Conservation (phyloP, 2,329 filamentous ascomycete genomes). For the Diaporthe sp. region DNA sequence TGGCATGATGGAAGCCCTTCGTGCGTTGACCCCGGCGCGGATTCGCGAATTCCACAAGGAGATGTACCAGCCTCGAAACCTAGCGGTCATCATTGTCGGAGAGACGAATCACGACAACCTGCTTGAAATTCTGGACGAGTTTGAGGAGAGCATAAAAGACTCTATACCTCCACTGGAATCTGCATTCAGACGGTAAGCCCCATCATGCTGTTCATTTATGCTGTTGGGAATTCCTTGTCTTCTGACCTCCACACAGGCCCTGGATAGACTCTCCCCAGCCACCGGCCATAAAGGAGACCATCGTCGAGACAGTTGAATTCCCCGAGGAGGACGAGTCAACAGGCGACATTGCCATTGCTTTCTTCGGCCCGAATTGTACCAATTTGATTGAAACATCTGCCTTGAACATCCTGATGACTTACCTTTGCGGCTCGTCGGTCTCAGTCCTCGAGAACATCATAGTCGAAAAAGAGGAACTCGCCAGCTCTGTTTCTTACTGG, state of each 20-base stretch:
- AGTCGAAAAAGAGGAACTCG: slow-evolving; percentile 93
- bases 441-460: slow-evolving; percentile 92
- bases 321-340: slow-evolving; percentile 96
- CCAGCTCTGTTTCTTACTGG: slow-evolving; percentile 86
- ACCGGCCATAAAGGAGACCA: slow-evolving; percentile 78
- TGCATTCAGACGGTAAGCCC: slow-evolving; percentile 76
- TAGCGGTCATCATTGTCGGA: slow-evolving; percentile 92
- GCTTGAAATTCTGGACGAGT: slow-evolving; percentile 84
- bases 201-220: background rate
- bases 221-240: background rate
- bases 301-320: slow-evolving; percentile 86
- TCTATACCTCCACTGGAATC: slow-evolving; percentile 82
- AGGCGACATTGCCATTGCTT: slow-evolving; percentile 88
- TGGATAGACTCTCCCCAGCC: slow-evolving; percentile 92
- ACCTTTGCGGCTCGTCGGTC: slow-evolving; percentile 93
- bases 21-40: slow-evolving; percentile 86
- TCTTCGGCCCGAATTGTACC: slow-evolving; percentile 87
- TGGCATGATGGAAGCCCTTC: slow-evolving; percentile 92
- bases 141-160: slow-evolving; percentile 88
- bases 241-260: slow-evolving; percentile 61
- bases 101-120: slow-evolving; percentile 88
- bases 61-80: slow-evolving; percentile 98
- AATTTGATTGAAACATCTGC: slow-evolving; percentile 79
- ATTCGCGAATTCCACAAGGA: slow-evolving; percentile 95
- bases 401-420: slow-evolving; percentile 84